These are phyloP conservation scores for Flaveria linearis DNA, from an alignment of 129 eudicot genomes.

Conservation along the genomic window DNA sequence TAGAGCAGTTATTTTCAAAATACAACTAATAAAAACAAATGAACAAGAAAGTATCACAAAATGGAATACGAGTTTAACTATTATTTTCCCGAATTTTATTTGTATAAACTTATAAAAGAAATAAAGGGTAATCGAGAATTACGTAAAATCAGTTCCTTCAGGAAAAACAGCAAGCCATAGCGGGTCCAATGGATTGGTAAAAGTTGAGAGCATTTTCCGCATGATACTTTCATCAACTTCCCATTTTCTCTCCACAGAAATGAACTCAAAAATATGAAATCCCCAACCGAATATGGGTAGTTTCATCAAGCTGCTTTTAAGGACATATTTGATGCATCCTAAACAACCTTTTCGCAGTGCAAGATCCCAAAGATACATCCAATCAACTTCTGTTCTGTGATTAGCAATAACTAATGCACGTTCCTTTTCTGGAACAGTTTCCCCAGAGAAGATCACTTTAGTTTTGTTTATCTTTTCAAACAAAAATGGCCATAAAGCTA, in stretches of 20 bases:
- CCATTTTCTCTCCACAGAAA: conserved; percentile 89
- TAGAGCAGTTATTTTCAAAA: conserved; percentile 8
- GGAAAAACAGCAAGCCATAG: conserved; percentile 90
- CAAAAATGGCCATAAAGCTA: conserved; percentile 85
- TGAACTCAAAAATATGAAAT: conserved; percentile 79
- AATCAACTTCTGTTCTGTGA: conserved; percentile 93
- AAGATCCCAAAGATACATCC: conserved; percentile 95
- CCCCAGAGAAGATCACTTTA: conserved; percentile 77
- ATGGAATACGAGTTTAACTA: background rate
- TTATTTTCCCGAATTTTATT: background rate
- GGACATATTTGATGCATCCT: conserved; percentile 74
- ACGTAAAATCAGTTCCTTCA: conserved; percentile 92
- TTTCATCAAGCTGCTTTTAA: conserved; percentile 86
- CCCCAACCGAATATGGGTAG: conserved; percentile 87
- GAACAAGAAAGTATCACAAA: conserved; percentile 21
- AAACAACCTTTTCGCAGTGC: conserved; percentile 77
- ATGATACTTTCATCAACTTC: conserved; percentile 67
- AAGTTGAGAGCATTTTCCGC: conserved; percentile 59
- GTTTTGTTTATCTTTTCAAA: conserved; percentile 82
- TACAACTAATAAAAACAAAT: background rate
- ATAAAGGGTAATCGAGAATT: conserved; percentile 30
- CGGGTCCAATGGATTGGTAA: conserved; percentile 56
- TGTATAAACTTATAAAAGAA: background rate
- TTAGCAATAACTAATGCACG: conserved; percentile 78
- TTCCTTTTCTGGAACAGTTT: conserved; percentile 60